Evolutionary conservation across 768 basidiomycete species (phyloP), one percentile per base, ranked within the genome.

Genomic region (Asterophora parasitica): DNA sequence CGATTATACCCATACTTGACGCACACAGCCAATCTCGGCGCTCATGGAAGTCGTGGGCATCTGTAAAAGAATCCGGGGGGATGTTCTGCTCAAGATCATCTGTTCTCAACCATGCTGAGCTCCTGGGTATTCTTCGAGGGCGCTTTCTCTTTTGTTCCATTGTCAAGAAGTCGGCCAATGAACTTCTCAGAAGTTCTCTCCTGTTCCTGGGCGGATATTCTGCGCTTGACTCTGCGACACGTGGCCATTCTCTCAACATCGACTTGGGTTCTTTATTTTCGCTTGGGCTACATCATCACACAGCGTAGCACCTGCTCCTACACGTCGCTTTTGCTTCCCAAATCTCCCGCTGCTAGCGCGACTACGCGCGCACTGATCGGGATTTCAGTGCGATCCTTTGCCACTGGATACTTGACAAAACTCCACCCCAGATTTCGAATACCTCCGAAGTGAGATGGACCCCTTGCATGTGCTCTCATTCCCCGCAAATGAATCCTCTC

Each of bases 41-140:
- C 32, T 32, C 26, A 12, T 28, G 51, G 51, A 16, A 23, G 36
- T 28, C 44, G 53, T 55, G 56, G 42, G 23, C 36, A 33, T 39
- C 23, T 23, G 17, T 37, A 27, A 41, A 26, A 20, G 7, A 42
- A 33, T 32, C 13, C 27, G 23, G 3, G 43, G n/a, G n/a, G 27
- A 5, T 12, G 12, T 26, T 26, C 26, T n/a, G 23, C 39, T 23
- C 12, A 2, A 23, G 20, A 9, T 26, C 19, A 4, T 12, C 13
- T n/a, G 3, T 40, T 40, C 23, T 27, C 13, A 35, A 35, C 4
- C 6, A 35, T 7, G 6, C 34, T 16, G 8, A 7, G 16, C 7
- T 4, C 36, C 17, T 31, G 2, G 30, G 12, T 31, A 2, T 31
- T 12, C 12, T 12, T 31, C 9, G 9, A 31, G 36, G 36, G 9